Evolutionary conservation across 257 asterid species (phyloP).

Genomic region (Paulownia fortunei): DNA sequence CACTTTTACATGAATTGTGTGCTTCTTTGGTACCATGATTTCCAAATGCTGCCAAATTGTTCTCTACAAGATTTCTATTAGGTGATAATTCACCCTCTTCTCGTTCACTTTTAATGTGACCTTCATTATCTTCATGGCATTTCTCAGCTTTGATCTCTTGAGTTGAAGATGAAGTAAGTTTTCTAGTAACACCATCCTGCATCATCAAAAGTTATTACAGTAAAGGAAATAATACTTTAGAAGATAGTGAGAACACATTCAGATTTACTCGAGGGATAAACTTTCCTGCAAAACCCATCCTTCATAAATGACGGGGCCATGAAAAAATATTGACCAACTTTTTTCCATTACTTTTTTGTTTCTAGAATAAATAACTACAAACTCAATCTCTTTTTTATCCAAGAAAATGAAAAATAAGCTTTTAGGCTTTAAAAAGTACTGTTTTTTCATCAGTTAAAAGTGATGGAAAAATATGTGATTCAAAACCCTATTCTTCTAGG

Average conservation of each 20-base stretch:
- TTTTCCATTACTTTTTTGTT: too few species aligned
- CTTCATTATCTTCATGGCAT: conserved; percentile 43
- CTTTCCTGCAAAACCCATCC: background rate
- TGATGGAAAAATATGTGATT: background rate
- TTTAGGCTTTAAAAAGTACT: background rate
- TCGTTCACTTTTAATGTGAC: conserved; percentile 48
- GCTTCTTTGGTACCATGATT: conserved; percentile 39
- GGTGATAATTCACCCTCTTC: conserved; percentile 91
- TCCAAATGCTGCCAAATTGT: conserved; percentile 38
- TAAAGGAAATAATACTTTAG: background rate
- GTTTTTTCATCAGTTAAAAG: background rate
- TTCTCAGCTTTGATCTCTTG: conserved; percentile 45
- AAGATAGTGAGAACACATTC: background rate
- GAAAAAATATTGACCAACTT: too few species aligned
- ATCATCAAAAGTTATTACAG: conserved; percentile 38
- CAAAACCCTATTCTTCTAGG: background rate
- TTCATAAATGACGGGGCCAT: background rate
- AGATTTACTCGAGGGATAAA: background rate
- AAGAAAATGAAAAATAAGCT: background rate
- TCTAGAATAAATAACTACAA: too few species aligned
- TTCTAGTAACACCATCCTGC: conserved; percentile 53
- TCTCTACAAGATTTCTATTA: conserved; percentile 55
- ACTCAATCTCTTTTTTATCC: background rate
- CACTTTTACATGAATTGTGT: conserved; percentile 39
- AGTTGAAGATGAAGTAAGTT: conserved; percentile 41